Conservation (phyloP, 169 alveolate species). For the Eimeria maxima region DNA sequence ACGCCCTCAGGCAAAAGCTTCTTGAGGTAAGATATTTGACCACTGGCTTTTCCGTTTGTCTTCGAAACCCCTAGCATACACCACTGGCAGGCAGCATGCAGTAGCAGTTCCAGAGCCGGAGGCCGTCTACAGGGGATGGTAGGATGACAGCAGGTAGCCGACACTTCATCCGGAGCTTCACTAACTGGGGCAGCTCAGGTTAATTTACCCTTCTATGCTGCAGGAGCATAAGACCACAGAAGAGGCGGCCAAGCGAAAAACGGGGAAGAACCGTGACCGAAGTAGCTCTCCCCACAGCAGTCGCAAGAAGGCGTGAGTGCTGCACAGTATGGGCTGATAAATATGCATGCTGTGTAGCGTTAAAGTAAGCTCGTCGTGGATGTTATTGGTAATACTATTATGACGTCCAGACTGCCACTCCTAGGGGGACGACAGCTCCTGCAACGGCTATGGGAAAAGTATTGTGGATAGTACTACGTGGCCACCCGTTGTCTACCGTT, state of each 20-base stretch:
- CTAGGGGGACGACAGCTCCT: neutral
- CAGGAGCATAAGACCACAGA: slow-evolving; percentile 70
- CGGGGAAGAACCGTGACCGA: slow-evolving; percentile 53
- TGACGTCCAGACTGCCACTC: neutral
- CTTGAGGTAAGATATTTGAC: slow-evolving; percentile 52
- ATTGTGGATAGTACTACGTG: neutral
- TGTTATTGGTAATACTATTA: neutral
- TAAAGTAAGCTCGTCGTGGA: neutral
- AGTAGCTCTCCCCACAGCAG: slow-evolving; percentile 66
- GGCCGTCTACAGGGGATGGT: neutral
- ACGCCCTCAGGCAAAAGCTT: slow-evolving; percentile 71
- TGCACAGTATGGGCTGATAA: neutral
- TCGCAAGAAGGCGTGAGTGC: slow-evolving; percentile 62
- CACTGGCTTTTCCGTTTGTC: neutral
- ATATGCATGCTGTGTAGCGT: neutral
- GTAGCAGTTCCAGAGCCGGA: neutral
- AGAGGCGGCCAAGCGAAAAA: slow-evolving; percentile 52
- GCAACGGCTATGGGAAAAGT: neutral
- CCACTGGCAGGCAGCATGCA: too few species aligned
- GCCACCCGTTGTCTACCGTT: neutral
- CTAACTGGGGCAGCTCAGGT: neutral
- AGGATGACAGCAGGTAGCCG: slow-evolving; percentile 1
- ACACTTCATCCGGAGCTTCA: neutral
- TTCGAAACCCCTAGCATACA: neutral
- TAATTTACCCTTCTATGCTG: neutral